Conservation (phyloP, 306 rosid genomes). For the Castanea sativa region DNA sequence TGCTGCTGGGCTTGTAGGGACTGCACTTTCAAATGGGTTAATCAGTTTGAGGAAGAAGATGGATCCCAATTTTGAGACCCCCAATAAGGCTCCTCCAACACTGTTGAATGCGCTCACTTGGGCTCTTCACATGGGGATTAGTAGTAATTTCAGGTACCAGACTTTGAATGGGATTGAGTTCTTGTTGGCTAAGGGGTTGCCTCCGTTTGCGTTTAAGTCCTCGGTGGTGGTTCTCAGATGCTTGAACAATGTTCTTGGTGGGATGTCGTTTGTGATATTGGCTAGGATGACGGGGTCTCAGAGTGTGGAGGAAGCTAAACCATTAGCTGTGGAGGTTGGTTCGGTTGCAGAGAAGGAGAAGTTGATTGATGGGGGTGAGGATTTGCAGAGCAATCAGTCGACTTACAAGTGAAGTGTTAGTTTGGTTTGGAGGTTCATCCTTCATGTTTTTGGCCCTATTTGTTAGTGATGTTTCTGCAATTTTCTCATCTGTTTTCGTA, state of each 20-base stretch:
- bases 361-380: constrained; percentile 41
- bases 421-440: background rate
- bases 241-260: constrained; percentile 82
- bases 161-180: constrained; percentile 76
- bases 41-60: constrained; percentile 75
- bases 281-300: constrained; percentile 89
- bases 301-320: constrained; percentile 37
- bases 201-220: constrained; percentile 70
- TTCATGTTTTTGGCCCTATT: background rate
- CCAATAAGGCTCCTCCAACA: constrained; percentile 84
- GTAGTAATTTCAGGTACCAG: constrained; percentile 88
- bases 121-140: constrained; percentile 89
- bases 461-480: constrained; percentile 13
- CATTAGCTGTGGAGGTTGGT: constrained; percentile 23
- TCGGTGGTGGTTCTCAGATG: constrained; percentile 76
- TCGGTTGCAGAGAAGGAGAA: constrained; percentile 47
- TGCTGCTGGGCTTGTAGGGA: constrained; percentile 80
- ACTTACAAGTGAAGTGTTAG: constrained; percentile 49
- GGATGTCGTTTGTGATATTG: constrained; percentile 79
- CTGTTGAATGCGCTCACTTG: constrained; percentile 77
- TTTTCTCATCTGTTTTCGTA: background rate
- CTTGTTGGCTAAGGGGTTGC: constrained; percentile 64
- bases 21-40: constrained; percentile 77
- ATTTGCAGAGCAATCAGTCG: constrained; percentile 45
- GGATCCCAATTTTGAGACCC: constrained; percentile 84